Evolutionary conservation across 768 basidiomycete species (phyloP).

Genomic region (Dioszegia aurantiaca): DNA sequence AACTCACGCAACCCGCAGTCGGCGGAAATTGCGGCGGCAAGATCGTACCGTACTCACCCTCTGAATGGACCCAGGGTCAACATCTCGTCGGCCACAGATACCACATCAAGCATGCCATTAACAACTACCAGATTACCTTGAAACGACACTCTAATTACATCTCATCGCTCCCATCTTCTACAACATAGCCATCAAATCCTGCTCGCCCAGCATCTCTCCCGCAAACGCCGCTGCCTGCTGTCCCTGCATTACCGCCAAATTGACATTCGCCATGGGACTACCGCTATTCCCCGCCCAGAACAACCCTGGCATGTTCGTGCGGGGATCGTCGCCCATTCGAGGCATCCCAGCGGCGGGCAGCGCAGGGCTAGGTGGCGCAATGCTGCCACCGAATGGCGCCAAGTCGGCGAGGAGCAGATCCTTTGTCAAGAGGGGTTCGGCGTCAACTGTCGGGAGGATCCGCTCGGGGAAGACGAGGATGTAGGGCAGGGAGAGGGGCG

Average conservation of each 20-base stretch:
- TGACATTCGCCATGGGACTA: conserved; percentile 25
- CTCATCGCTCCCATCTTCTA: not conserved
- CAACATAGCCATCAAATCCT: conserved; percentile 16
- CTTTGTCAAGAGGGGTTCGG: conserved; percentile 6
- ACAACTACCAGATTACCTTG: too few relatives aligned
- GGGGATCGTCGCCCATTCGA: conserved; percentile 33
- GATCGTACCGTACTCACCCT: too few relatives aligned
- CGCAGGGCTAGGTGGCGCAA: not conserved
- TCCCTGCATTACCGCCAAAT: conserved; percentile 26
- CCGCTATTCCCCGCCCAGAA: conserved; percentile 39
- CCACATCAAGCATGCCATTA: too few relatives aligned
- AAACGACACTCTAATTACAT: too few relatives aligned
- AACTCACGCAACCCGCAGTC: too few relatives aligned
- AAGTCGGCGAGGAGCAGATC: conserved; percentile 13
- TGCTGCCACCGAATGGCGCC: conserved; percentile 2
- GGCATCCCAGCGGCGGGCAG: conserved; percentile 6
- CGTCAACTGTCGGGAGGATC: not conserved
- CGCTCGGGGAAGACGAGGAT: conserved; percentile 28
- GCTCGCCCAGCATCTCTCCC: conserved; percentile 26
- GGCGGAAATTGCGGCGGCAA: too few relatives aligned
- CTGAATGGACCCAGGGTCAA: too few relatives aligned
- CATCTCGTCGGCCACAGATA: too few relatives aligned
- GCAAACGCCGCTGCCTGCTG: conserved; percentile 23
- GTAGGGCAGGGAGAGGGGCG: conserved; percentile 15
- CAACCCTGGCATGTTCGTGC: conserved; percentile 22